Conservation (phyloP, 2,329 filamentous ascomycete genomes). For the Hortaea werneckii region DNA sequence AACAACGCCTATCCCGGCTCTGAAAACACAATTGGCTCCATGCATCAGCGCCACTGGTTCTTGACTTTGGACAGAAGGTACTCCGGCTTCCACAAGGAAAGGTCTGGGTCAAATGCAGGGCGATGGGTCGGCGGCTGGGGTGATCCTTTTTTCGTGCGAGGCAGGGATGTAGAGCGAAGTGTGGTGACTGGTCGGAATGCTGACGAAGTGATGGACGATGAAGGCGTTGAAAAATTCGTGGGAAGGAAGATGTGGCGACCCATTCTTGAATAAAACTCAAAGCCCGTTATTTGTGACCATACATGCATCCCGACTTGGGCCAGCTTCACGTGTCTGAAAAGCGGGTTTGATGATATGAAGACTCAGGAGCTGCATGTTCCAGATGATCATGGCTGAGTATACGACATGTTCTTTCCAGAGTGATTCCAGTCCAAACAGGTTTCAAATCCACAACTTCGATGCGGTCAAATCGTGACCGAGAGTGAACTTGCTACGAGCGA, state of each 20-base stretch:
- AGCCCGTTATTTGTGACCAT: no score
- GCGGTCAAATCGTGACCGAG: no score
- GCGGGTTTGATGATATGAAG: no score
- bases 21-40: conserved; percentile 53
- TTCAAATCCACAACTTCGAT: no score
- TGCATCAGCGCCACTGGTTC: conserved; percentile 60
- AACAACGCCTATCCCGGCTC: conserved; percentile 60
- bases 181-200: conserved; percentile 54
- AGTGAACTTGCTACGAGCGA: no score
- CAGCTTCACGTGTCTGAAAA: no score
- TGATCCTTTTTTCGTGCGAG: conserved; percentile 51
- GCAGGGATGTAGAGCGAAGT: conserved; percentile 53
- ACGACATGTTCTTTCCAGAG: no score
- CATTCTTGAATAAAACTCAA: conserved; percentile 22
- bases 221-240: conserved; percentile 48
- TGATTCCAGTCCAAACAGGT: no score
- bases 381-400: no score
- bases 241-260: conserved; percentile 50
- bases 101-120: conserved; percentile 16
- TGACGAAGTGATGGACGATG: conserved; percentile 50
- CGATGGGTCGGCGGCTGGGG: conserved; percentile 32
- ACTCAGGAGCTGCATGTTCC: no score
- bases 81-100: conserved; percentile 45
- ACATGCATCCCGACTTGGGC: no score
- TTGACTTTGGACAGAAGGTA: conserved; percentile 50